phyloP scores from a whole-genome alignment of 495 filamentous ascomycete species.

The Penicillium atrosanguineum region DNA sequence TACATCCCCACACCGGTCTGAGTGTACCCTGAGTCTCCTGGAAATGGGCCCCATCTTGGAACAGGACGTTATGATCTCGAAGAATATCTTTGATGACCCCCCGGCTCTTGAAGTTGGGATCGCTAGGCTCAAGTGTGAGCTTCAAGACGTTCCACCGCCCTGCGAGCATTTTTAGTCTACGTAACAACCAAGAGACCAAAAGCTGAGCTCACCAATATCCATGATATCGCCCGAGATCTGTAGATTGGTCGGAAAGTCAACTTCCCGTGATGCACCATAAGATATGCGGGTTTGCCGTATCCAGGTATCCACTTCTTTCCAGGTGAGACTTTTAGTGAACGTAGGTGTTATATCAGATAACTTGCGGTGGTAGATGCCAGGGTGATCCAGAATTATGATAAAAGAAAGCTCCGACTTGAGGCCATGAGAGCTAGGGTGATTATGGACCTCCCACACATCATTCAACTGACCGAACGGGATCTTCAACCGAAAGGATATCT shows the following conservation, averaged over 20 bases:
- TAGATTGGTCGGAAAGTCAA: constrained; percentile 51
- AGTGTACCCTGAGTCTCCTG: constrained; percentile 14
- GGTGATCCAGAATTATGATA: constrained; percentile 59
- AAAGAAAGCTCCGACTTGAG: constrained; percentile 38
- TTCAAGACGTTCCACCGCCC: constrained; percentile 43
- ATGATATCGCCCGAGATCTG: constrained; percentile 57
- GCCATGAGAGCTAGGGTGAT: constrained; percentile 7
- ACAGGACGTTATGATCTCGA: constrained; percentile 69
- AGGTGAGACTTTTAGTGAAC: constrained; percentile 45
- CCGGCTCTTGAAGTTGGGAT: constrained; percentile 37
- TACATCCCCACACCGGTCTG: constrained; percentile 52
- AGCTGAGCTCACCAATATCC: constrained; percentile 62
- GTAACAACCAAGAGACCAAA: background rate
- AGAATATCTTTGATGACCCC: constrained; percentile 51
- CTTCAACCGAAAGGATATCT: constrained; percentile 46
- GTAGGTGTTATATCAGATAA: constrained; percentile 35
- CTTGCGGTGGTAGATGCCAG: constrained; percentile 65
- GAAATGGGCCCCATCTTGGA: constrained; percentile 29
- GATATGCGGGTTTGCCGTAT: constrained; percentile 70
- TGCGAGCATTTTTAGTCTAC: constrained; percentile 1
- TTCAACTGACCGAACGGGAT: constrained; percentile 65
- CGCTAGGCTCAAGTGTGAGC: constrained; percentile 26
- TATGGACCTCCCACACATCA: constrained; percentile 47
- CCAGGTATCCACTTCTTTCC: constrained; percentile 72
- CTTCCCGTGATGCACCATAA: constrained; percentile 34